Conservation (phyloP, 2,329 filamentous ascomycete genomes). For the Beauveria varroae region DNA sequence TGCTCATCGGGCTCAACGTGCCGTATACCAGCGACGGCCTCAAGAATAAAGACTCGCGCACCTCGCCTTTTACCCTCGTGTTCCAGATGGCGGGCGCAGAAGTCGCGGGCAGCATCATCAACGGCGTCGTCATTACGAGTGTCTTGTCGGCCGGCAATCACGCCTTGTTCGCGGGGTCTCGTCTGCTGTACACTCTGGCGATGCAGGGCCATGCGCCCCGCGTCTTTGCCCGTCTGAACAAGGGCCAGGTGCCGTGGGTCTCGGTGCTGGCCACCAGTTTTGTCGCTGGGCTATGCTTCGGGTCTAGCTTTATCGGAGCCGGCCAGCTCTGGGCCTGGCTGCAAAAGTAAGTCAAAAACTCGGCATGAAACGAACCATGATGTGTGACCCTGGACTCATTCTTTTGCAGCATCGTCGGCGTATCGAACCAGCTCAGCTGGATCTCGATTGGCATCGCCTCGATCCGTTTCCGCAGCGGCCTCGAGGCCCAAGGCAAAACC, state of each 20-base stretch:
- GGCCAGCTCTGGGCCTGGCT: slow-evolving; percentile 60
- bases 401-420: slow-evolving; percentile 48
- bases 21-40: slow-evolving; percentile 37
- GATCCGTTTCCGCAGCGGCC: slow-evolving; percentile 54
- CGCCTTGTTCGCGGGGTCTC: slow-evolving; percentile 27
- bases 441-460: slow-evolving; percentile 57
- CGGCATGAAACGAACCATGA: not conserved
- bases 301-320: slow-evolving; percentile 57
- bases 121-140: slow-evolving; percentile 44
- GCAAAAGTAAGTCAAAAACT: slow-evolving; percentile 43
- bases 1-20: slow-evolving; percentile 48
- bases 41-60: slow-evolving; percentile 16
- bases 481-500: slow-evolving; percentile 51
- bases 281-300: slow-evolving; percentile 56
- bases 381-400: slow-evolving; percentile 2
- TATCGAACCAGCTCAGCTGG: slow-evolving; percentile 62
- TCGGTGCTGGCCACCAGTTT: slow-evolving; percentile 42
- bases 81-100: slow-evolving; percentile 49
- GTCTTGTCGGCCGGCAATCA: slow-evolving; percentile 31
- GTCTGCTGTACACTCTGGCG: slow-evolving; percentile 29
- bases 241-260: slow-evolving; percentile 30
- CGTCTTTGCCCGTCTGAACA: slow-evolving; percentile 37
- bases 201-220: slow-evolving; percentile 44
- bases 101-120: slow-evolving; percentile 47
- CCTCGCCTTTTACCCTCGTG: slow-evolving; percentile 46